Base-by-base conservation (phyloP, 31 red algal species). In the Asparagopsis taxiformis region DNA sequence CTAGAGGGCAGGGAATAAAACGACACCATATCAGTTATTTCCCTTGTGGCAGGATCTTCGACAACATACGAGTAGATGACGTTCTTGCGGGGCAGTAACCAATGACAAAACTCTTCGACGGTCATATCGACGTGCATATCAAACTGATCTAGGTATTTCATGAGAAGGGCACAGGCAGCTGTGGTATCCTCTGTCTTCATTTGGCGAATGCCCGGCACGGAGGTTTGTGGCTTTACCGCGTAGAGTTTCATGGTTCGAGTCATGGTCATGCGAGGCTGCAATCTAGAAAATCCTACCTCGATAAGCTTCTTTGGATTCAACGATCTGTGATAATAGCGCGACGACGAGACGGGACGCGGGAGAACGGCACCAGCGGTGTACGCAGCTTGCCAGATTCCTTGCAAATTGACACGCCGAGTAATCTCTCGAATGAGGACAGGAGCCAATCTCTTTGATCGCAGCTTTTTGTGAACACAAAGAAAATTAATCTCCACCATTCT, bases 351-450 rank as follows among this genome's bases (percentile, higher is more conserved):
- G 4, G 95, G 91, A 16, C 72, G 30, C 25, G 95, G 95, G 24
- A 98, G 74, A n/a, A 91, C 10, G 21, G 75, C 68, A 35, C 95
- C 95, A 17, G 95, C 91, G 11, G 95, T 98, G 58, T 98, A 98
- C 3, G 65, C 95, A 21, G 95, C 95, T 54, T 98, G 95, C 62
- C 65, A 94, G 24, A 94, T 81, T 15, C 74, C 66, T 0, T 31
- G 57, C 29, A 79, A 55, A 62, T 94, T 82, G 44, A 87, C 90
- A 44, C 95, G 81, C 34, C 95, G 70, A 5, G 91, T 94, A 55
- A 98, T 98, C 68, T 98, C 95, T 32, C 80, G 77, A 35, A 98
- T 98, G 30, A 98, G 75, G 28, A 98, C 95, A 23, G 95, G 95
- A 0, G 95, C 90, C 39, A 98, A 65, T 24, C 95, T 85, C 54